Base-by-base conservation (phyloP, 805 yeast species). In the Pichia gijzeniarum region DNA sequence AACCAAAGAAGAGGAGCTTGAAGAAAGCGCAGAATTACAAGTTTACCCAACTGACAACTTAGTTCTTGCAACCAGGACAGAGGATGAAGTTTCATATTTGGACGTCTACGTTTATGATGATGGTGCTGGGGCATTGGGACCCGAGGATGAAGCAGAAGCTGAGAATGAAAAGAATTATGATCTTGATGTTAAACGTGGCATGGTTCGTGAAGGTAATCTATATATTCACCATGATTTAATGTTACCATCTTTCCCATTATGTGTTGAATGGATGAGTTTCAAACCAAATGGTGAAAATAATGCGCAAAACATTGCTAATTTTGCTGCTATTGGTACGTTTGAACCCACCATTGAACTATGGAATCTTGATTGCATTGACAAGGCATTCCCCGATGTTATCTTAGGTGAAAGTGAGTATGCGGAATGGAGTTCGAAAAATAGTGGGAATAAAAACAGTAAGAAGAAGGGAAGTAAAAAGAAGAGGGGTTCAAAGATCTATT, bases 291-390 rank as follows among this genome's bases (percentile, higher is more conserved):
- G 64, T 18, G 55, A 65, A 13, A 69, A 70, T 31, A 69, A 69
- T 35, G 67, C 66, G 19, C 53, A 60, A 3, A 75, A 78, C 49
- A 67, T 80, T 27, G 96, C 95, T 10, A 93, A 89, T 65, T 89
- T 87, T 65, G 98, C 95, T 2, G 99, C 99, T 13, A 72, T 93
- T 53, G 98, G 98, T 61, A 86, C 98, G 2, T 91, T 93, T 62
- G 98, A 91, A 56, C 99, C 99, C 35, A 95, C 85, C 60, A 91
- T 93, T 64, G 99, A 93, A 68, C 76, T 93, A 50, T 93, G 98
- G 98, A 89, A 93, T 65, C 71, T 93, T 58, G 99, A 93, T 63
- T 80, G 83, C 52, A 72, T 91, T 31, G 98, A 93, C 55, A 88
- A 88, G 58, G 91, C 95, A 22, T 91, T 86, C 74, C 99, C 99